Percentiles rank a stretch among this genome's conserved stretches.
These are phyloP conservation scores for Paecilomyces variotii DNA, from an alignment of 2,329 filamentous ascomycete species.

Conservation along the genomic window DNA sequence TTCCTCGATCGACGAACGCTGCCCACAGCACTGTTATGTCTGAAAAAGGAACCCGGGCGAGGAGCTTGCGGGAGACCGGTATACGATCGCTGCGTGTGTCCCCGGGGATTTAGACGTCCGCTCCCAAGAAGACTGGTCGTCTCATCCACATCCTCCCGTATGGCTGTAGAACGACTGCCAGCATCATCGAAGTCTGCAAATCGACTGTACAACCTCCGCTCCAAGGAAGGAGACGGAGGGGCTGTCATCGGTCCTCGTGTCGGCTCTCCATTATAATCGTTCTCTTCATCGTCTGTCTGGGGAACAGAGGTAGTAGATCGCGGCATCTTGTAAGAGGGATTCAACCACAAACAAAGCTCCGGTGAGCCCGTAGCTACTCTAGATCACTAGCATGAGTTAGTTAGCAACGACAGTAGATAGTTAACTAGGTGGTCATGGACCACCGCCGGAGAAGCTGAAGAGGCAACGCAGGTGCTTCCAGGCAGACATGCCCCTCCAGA, in stretches of 20 bases:
- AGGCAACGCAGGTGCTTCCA: background rate
- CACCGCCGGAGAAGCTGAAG: background rate
- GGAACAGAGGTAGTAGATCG: conserved; percentile 4
- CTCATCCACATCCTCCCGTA: conserved; percentile 20
- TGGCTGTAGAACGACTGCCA: conserved; percentile 21
- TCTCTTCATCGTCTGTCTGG: conserved; percentile 5
- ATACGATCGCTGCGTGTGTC: conserved; percentile 26
- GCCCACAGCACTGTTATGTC: conserved; percentile 25
- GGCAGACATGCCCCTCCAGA: background rate
- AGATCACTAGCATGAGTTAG: background rate
- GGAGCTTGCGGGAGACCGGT: conserved; percentile 26
- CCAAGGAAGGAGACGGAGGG: conserved; percentile 27
- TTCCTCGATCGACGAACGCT: conserved; percentile 34
- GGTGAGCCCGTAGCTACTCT: background rate
- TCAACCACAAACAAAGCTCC: background rate
- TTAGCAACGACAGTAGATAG: background rate
- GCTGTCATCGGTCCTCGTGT: conserved; percentile 15
- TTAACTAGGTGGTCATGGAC: background rate
- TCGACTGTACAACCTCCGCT: conserved; percentile 22
- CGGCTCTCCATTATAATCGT: conserved; percentile 2
- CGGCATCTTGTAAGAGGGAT: conserved; percentile 4
- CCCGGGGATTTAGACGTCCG: conserved; percentile 8
- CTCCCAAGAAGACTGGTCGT: conserved; percentile 27
- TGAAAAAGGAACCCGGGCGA: conserved; percentile 23
- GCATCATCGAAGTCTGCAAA: conserved; percentile 25